These are phyloP conservation scores for Umbelopsis vinacea DNA, from an alignment of 192 early-diverging fungal genomes.

Conservation along the genomic window DNA sequence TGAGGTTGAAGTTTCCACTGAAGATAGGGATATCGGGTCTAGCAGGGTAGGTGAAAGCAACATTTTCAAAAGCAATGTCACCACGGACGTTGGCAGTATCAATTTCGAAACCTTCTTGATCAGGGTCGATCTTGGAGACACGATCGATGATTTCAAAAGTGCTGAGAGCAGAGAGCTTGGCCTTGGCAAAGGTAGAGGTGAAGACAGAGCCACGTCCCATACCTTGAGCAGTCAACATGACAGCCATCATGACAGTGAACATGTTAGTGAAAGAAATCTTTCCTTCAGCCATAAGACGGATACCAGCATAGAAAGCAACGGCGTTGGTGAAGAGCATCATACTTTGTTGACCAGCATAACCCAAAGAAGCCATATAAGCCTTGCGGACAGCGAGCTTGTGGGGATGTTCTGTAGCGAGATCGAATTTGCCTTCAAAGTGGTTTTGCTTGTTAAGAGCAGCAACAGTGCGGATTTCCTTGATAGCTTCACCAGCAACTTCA, in stretches of 20 bases:
- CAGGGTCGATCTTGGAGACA: constrained; percentile 67
- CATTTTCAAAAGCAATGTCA: constrained; percentile 43
- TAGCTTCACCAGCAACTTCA: constrained; percentile 85
- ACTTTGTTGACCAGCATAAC: constrained; percentile 76
- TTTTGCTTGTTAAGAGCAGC: constrained; percentile 76
- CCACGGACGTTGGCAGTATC: constrained; percentile 32
- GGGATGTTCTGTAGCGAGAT: constrained; percentile 63
- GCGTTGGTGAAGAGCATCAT: constrained; percentile 77
- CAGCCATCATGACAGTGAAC: constrained; percentile 28
- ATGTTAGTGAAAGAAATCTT: constrained; percentile 21
- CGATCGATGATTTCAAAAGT: constrained; percentile 77
- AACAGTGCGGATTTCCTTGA: constrained; percentile 86
- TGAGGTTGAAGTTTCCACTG: constrained; percentile 44
- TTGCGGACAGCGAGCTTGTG: constrained; percentile 69
- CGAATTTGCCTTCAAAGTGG: constrained; percentile 70
- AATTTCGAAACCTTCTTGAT: constrained; percentile 43
- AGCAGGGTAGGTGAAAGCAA: constrained; percentile 70
- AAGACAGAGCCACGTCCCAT: constrained; percentile 70
- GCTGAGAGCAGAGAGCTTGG: constrained; percentile 73
- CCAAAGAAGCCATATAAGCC: constrained; percentile 68
- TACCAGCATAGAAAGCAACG: constrained; percentile 76
- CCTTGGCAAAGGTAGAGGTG: constrained; percentile 76
- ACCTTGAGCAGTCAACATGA: constrained; percentile 41
- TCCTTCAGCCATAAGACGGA: constrained; percentile 32
- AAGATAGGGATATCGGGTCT: constrained; percentile 60